A percentile compares a stretch with the other conserved stretches of the same genome.
phyloP scores from a whole-genome alignment of 179 eudicot genomes.

The Actinidia polygama region DNA sequence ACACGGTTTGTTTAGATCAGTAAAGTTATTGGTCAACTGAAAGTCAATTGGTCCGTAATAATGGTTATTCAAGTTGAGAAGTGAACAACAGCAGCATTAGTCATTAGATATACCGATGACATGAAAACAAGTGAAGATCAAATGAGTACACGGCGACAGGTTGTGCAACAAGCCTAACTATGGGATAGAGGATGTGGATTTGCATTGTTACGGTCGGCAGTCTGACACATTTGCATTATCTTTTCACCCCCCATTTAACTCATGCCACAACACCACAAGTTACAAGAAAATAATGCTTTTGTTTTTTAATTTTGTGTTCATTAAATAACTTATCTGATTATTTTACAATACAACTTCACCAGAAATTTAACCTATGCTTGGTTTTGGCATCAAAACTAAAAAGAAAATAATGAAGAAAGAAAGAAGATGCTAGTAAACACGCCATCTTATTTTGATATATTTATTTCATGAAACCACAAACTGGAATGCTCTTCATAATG shows the following conservation, averaged over 20 bases:
- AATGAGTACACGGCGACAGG: background rate
- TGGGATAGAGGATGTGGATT: background rate
- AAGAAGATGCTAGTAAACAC: background rate
- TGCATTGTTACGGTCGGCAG: background rate
- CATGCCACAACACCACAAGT: background rate
- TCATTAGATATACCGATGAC: background rate
- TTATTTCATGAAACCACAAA: background rate
- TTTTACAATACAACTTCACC: background rate
- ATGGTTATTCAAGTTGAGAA: background rate
- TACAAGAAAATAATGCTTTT: background rate
- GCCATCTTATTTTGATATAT: background rate
- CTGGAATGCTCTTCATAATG: background rate
- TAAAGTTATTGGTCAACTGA: background rate
- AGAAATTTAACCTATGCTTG: background rate
- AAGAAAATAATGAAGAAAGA: background rate
- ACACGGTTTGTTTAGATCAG: background rate
- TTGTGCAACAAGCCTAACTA: background rate
- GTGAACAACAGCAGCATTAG: background rate
- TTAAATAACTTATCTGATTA: background rate
- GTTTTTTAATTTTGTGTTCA: background rate
- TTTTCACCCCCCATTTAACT: conserved; percentile 6
- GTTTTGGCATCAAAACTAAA: background rate
- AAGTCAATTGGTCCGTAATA: background rate
- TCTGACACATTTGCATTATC: background rate
- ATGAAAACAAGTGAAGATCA: background rate